phyloP scores from a whole-genome alignment of 345 rosid genomes.

The Sonneratia caseolaris region DNA sequence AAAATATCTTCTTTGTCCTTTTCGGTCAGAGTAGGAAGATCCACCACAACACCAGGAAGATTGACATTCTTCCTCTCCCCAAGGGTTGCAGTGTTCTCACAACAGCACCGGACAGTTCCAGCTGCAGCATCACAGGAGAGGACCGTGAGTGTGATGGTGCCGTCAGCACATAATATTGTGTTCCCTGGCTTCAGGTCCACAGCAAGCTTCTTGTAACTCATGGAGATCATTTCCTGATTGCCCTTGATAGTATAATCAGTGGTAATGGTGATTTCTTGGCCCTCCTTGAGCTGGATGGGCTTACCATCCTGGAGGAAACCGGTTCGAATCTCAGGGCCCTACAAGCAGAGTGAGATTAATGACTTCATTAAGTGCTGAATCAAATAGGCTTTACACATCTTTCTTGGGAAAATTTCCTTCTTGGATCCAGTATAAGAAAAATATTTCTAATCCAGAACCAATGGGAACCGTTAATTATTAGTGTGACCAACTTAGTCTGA shows the following conservation, averaged over 20 bases:
- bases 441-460: too few relatives aligned
- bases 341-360: neutral
- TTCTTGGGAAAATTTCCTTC: neutral
- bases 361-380: neutral
- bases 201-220: conserved; percentile 87
- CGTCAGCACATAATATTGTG: conserved; percentile 74
- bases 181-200: conserved; percentile 68
- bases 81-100: conserved; percentile 69
- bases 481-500: too few relatives aligned
- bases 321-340: conserved; percentile 17
- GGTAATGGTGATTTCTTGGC: conserved; percentile 26
- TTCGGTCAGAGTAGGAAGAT: conserved; percentile 79
- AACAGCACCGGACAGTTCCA: conserved; percentile 79
- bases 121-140: conserved; percentile 53
- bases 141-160: conserved; percentile 66
- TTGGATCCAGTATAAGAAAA: too few relatives aligned
- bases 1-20: conserved; percentile 84
- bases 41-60: conserved; percentile 88
- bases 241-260: conserved; percentile 78
- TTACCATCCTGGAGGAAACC: conserved; percentile 17
- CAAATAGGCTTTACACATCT: neutral
- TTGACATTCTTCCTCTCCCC: conserved; percentile 90
- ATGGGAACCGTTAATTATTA: too few relatives aligned
- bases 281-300: conserved; percentile 17
- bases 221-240: conserved; percentile 50